Base-by-base conservation (phyloP, 1,284 basidiomycete genomes). In the Trichosporon sp. region DNA sequence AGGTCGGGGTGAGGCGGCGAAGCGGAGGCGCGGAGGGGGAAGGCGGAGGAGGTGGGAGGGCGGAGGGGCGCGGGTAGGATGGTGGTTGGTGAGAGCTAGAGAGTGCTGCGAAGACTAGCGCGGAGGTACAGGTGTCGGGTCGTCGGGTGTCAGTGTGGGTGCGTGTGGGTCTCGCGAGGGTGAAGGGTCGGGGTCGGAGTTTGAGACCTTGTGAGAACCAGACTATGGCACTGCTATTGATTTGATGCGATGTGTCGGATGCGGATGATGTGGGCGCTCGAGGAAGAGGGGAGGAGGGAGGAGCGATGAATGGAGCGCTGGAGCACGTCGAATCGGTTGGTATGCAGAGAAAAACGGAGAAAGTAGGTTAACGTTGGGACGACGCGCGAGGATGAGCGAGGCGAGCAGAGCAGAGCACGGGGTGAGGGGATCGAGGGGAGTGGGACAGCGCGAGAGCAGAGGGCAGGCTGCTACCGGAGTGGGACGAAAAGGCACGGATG, bases 281-380 rank as follows among this genome's bases (percentile, higher is more conserved):
- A 32, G 29, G 56, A 60, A 11, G 23, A n/a, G 44, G 15, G 3
- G 21, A 21, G 18, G 15, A 21, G 44, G 44, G 8, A 2, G 44
- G n/a, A n/a, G n/a, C 32, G 38, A 42, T 31, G 27, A 31, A 31
- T 31, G 27, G 56, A 58, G 38, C 38, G 38, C 38, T 27, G 53
- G 25, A 18, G 56, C 18, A 18, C 15, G 56, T 31, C 29, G 56
- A 32, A 51, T 8, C 47, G 47, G 47, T 51, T 51, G 47, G 47
- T 51, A 51, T 51, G 47, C 23, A 51, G 29, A 60, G 23, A 60
- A 60, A 60, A 60, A 31, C 21, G 56, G 18, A 23, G 27, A 31
- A 31, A 60, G 56, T 60, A 60, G 56, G 56, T 60, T 60, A 60
- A 58, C 53, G 53, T 58, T 60, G 56, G 56, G 56, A n/a, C 56